These are phyloP conservation scores for Nitzschia sp. DNA, from an alignment of 108 stramenopile species.

Conservation along the genomic window DNA sequence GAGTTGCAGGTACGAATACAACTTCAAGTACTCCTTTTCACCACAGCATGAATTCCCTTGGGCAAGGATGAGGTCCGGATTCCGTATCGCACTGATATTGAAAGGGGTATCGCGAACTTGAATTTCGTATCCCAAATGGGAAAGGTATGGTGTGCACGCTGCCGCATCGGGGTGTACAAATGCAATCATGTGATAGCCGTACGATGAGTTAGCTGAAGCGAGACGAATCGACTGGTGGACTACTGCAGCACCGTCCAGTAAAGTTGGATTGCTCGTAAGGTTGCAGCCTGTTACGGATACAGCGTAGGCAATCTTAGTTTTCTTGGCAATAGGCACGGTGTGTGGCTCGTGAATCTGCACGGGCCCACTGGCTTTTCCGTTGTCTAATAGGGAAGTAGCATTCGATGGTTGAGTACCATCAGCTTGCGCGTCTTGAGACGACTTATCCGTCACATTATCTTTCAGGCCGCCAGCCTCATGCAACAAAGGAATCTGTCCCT, in stretches of 20 bases:
- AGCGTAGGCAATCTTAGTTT: constrained; percentile 61
- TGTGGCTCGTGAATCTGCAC: no score
- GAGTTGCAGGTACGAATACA: constrained; percentile 81
- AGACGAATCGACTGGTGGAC: constrained; percentile 62
- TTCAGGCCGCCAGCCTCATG: no score
- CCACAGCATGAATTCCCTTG: constrained; percentile 79
- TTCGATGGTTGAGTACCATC: no score
- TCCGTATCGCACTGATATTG: constrained; percentile 48
- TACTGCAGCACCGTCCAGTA: constrained; percentile 58
- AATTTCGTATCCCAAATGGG: constrained; percentile 51
- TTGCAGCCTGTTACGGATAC: constrained; percentile 65
- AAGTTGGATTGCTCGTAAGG: neutral
- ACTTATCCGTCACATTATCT: no score
- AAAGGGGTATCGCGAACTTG: constrained; percentile 57
- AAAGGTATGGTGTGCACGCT: constrained; percentile 30
- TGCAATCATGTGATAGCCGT: constrained; percentile 65
- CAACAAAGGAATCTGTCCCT: no score
- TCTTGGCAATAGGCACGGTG: neutral
- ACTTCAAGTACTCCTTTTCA: constrained; percentile 84
- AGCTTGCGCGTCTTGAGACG: no score
- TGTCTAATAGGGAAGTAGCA: no score
- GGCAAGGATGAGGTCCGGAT: constrained; percentile 22
- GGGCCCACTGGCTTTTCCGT: no score
- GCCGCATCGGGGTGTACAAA: constrained; percentile 67
- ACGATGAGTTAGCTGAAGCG: constrained; percentile 41